Base-by-base conservation (phyloP, 2,329 filamentous ascomycete species). In the Aureobasidium zeae region DNA sequence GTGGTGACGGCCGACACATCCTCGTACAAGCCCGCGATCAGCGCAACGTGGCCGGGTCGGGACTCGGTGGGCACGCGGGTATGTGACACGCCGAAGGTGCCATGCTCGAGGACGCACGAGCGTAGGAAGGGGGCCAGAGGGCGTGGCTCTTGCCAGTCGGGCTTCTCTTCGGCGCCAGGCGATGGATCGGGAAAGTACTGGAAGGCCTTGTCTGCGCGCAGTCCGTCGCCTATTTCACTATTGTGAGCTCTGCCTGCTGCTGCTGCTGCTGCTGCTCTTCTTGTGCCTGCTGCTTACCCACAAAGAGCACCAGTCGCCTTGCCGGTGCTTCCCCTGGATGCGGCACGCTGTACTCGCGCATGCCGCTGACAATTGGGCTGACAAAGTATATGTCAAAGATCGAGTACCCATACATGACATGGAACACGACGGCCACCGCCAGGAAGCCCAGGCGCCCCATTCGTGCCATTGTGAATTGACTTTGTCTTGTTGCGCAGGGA, bases 311-410 rank as follows among this genome's bases (percentile, higher is more conserved):
- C 46, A 98, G 73, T 50, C 91, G 79, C 63, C 91, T 86, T 4
- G 93, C 89, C 1, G 91, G 91, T 16, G 88, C 76, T 62, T 81
- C 78, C 61, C 81, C 78, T 38, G 74, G 67, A 44, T 80, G 72
- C 48, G 87, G 76, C 26, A 93, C 71, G 33, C 71, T 67, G 64
- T 86, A 88, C 48, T 87, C 75, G 57, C 76, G 78, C 91, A 98
- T 98, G 59, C 91, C 91, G 69, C 82, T 84, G 44, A 96, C 91
- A 54, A 98, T 91, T 16, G 91, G 91, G 61, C 87, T 95, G 59
- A 95, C 87, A 60, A 98, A 98, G 67, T 98, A 96, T 51, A 96
- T 91, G 63, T 95, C 88, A 67, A 98, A 98, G 57, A 96, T 96
- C 48, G 87, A 94, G 60, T 82, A 84, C 45, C 94, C 82, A 63